Percentiles rank a stretch among this genome's conserved stretches.
Conservation (phyloP, 1,139 yeast species). For the Pichia sp. region DNA sequence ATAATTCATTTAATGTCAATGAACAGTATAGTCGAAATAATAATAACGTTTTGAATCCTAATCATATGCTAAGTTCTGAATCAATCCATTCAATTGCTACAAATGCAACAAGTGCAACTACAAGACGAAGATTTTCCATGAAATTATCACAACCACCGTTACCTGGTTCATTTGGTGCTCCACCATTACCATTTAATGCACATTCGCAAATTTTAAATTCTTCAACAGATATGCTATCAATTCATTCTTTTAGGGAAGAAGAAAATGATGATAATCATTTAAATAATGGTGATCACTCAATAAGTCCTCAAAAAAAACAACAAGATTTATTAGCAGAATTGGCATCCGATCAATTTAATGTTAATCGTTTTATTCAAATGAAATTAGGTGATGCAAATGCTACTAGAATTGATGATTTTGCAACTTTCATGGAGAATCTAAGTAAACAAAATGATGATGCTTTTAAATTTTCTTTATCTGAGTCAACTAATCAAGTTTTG, state of each 20-base stretch:
- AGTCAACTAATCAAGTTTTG: slow-evolving; percentile 67
- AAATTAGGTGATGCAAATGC: slow-evolving; percentile 15
- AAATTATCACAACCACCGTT: slow-evolving; percentile 12
- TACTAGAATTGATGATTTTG: slow-evolving; percentile 14
- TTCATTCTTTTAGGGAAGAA: neutral
- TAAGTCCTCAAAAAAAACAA: neutral
- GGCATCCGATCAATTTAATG: slow-evolving; percentile 5
- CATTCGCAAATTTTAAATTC: slow-evolving; percentile 8
- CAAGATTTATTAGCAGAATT: slow-evolving; percentile 8
- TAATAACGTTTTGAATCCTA: neutral
- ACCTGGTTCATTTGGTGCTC: slow-evolving; percentile 1
- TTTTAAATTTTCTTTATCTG: slow-evolving; percentile 58
- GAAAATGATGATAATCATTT: neutral
- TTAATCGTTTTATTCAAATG: slow-evolving; percentile 4
- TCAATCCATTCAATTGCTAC: slow-evolving; percentile 12
- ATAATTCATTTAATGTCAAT: slow-evolving; percentile 8
- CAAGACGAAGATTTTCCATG: slow-evolving; percentile 15
- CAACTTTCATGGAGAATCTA: slow-evolving; percentile 6
- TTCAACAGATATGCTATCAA: slow-evolving; percentile 2
- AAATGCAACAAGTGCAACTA: slow-evolving; percentile 11
- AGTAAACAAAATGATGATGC: slow-evolving; percentile 43
- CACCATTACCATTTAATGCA: slow-evolving; percentile 14
- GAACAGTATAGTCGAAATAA: slow-evolving; percentile 6
- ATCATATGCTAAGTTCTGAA: slow-evolving; percentile 4
- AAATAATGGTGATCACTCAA: neutral